Percentiles rank a stretch among this genome's conserved stretches.
phyloP scores from a whole-genome alignment of 2,329 filamentous ascomycete species.

The Penicillium sp. region DNA sequence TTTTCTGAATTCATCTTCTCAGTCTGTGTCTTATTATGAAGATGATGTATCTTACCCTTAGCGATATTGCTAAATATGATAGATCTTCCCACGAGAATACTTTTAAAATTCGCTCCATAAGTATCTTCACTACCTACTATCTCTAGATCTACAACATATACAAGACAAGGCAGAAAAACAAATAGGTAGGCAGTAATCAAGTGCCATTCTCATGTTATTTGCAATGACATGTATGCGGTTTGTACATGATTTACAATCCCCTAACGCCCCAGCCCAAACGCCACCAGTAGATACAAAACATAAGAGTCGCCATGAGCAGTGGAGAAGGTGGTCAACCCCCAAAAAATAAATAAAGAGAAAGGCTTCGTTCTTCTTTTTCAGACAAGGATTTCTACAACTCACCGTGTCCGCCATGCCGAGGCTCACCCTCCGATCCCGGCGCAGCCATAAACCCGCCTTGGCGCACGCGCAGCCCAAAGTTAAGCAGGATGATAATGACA shows the following conservation, averaged over 20 bases:
- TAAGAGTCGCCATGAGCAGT: neutral
- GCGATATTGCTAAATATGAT: neutral
- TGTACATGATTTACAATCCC: conserved; percentile 6
- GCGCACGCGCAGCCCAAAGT: conserved; percentile 75
- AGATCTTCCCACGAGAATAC: neutral
- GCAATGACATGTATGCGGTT: conserved; percentile 5
- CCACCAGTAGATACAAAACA: conserved; percentile 3
- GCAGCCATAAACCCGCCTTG: conserved; percentile 39
- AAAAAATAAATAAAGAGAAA: neutral
- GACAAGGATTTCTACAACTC: conserved; percentile 10
- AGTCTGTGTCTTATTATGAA: neutral
- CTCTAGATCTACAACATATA: neutral
- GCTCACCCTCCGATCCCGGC: conserved; percentile 7
- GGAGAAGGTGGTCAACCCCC: neutral
- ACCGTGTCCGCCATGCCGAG: conserved; percentile 15
- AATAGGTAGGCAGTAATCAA: neutral
- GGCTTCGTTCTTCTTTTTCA: neutral
- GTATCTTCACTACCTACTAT: neutral
- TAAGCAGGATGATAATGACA: conserved; percentile 70
- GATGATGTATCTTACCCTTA: neutral
- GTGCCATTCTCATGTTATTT: conserved; percentile 3
- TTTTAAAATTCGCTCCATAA: too few relatives aligned
- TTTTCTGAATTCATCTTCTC: conserved; percentile 7
- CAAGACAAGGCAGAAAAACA: neutral
- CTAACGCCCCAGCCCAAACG: neutral